Evolutionary conservation across 306 rosid genomes (phyloP).

Genomic region (Glycine latifolia): DNA sequence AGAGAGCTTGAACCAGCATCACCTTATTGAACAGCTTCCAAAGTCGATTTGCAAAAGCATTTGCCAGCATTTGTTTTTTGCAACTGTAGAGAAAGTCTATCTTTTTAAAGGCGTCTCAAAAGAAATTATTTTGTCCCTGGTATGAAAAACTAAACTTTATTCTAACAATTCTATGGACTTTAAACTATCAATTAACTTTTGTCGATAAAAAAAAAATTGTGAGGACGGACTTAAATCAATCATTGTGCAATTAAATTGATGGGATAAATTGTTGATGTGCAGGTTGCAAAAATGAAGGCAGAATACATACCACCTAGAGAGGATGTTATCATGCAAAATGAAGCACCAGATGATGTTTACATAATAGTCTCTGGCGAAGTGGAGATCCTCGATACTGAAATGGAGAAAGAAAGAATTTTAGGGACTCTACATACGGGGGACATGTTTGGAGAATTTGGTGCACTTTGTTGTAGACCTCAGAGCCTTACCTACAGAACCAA

Average conservation of each 20-base stretch:
- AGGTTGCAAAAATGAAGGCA: conserved; percentile 89
- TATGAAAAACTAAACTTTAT: conserved; percentile 41
- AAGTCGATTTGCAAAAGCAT: conserved; percentile 84
- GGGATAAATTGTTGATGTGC: conserved; percentile 18
- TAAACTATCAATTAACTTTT: background rate
- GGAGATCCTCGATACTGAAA: conserved; percentile 65
- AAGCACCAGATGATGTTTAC: conserved; percentile 82
- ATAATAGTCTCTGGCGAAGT: conserved; percentile 91
- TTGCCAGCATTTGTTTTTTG: conserved; percentile 74
- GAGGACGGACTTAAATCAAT: background rate
- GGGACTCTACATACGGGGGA: conserved; percentile 71
- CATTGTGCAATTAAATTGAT: background rate
- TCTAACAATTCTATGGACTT: background rate
- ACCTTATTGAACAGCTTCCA: conserved; percentile 83
- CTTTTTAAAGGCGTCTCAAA: conserved; percentile 78
- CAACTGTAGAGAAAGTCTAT: conserved; percentile 70
- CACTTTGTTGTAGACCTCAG: conserved; percentile 76
- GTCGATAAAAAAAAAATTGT: too few relatives aligned
- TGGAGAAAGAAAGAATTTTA: conserved; percentile 61
- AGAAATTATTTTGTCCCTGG: conserved; percentile 69
- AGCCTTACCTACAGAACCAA: conserved; percentile 75
- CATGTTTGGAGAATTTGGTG: conserved; percentile 88
- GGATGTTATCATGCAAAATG: conserved; percentile 82
- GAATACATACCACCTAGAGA: conserved; percentile 95
- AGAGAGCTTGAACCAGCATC: conserved; percentile 85